These are phyloP conservation scores for Geotrichum aggregatum DNA, from an alignment of 1,139 yeast genomes.

Conservation along the genomic window DNA sequence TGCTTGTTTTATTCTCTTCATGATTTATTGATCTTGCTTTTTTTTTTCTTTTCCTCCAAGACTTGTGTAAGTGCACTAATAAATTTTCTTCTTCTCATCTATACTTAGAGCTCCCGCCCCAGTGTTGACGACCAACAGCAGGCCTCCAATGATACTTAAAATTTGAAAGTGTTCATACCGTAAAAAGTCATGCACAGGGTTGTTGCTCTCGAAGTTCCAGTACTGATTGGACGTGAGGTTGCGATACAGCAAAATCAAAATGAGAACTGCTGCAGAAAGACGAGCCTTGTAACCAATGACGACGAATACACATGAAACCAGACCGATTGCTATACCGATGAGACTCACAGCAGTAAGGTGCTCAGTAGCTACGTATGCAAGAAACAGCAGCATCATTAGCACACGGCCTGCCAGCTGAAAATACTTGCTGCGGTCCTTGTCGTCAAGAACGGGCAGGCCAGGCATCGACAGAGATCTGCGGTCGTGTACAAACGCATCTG, in stretches of 20 bases:
- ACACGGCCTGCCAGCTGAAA: conserved; percentile 85
- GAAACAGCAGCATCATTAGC: conserved; percentile 75
- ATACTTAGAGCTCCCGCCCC: conserved; percentile 95
- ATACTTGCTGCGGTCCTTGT: conserved; percentile 80
- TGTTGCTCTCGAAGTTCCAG: conserved; percentile 71
- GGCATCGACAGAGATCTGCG: conserved; percentile 72
- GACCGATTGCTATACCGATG: conserved; percentile 65
- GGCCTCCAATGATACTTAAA: conserved; percentile 90
- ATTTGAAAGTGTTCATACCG: conserved; percentile 95
- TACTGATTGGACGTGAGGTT: conserved; percentile 81
- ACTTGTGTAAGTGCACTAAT: conserved; percentile 38
- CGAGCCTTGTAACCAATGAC: conserved; percentile 93
- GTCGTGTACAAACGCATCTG: conserved; percentile 83
- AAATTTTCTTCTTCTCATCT: conserved; percentile 94
- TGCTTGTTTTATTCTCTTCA: not conserved
- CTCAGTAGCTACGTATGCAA: conserved; percentile 79
- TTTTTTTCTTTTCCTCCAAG: not conserved
- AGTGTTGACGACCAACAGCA: conserved; percentile 82
- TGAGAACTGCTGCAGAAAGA: conserved; percentile 76
- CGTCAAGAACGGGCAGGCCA: conserved; percentile 82
- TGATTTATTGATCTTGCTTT: not conserved
- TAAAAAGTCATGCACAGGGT: conserved; percentile 81
- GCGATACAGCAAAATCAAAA: conserved; percentile 67
- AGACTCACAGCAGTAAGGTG: conserved; percentile 67
- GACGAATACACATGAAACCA: conserved; percentile 69